A percentile compares a stretch with the other conserved stretches of the same genome.
phyloP scores from a whole-genome alignment of 805 yeast species.

The Kodamaea kakaduensis region DNA sequence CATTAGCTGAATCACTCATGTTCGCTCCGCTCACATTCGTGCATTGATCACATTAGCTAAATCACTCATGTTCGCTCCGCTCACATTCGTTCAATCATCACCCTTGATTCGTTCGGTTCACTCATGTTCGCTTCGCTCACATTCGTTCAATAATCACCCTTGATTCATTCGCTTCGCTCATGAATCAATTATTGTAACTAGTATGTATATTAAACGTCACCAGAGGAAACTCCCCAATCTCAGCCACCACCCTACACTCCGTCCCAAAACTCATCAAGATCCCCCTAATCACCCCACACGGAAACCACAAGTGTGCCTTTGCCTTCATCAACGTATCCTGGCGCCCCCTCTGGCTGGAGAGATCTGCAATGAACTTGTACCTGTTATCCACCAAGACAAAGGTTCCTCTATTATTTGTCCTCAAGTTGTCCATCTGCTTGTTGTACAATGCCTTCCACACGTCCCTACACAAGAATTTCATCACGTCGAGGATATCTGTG shows the following conservation, averaged over 20 bases:
- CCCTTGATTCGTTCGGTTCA: too few relatives aligned
- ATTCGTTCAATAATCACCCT: too few relatives aligned
- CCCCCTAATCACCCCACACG: slow-evolving; percentile 75
- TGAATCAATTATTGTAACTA: slow-evolving; percentile 32
- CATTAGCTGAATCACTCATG: too few relatives aligned
- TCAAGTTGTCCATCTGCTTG: slow-evolving; percentile 86
- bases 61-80: too few relatives aligned
- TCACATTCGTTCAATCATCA: too few relatives aligned
- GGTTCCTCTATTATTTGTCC: slow-evolving; percentile 88
- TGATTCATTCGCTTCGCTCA: too few relatives aligned
- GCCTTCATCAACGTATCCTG: slow-evolving; percentile 44
- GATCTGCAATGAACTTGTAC: slow-evolving; percentile 50
- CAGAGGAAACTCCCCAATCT: slow-evolving; percentile 54
- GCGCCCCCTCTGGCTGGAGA: slow-evolving; percentile 44
- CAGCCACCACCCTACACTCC: slow-evolving; percentile 62
- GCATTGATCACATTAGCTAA: too few relatives aligned
- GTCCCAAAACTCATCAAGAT: slow-evolving; percentile 66
- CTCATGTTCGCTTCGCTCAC: background rate
- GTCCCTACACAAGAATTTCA: slow-evolving; percentile 91
- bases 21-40: too few relatives aligned
- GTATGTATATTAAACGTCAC: slow-evolving; percentile 76
- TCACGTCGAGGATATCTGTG: slow-evolving; percentile 68
- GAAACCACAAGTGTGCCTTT: slow-evolving; percentile 58
- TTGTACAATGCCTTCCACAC: slow-evolving; percentile 79
- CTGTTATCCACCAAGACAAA: slow-evolving; percentile 71